Base-by-base conservation (phyloP, 2,329 filamentous ascomycete species). In the Alternaria sp. region DNA sequence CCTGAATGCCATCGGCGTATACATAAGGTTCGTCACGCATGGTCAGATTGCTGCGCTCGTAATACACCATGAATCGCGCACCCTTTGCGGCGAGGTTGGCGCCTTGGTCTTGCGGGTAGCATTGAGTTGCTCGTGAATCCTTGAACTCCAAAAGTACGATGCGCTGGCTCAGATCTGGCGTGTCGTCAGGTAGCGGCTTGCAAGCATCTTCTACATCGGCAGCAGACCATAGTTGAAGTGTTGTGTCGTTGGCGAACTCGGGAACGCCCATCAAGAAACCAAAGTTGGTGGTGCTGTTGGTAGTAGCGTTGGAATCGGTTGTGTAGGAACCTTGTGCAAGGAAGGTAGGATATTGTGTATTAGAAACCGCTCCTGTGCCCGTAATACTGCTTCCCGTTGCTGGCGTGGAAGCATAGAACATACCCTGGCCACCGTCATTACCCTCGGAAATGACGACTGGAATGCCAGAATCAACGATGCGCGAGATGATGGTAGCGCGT, bases 111-210 rank as follows among this genome's bases (percentile, higher is more conserved):
- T 40, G 57, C n/a, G 64, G 40, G 45, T 68, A 68, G 28, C 65
- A 68, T 36, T 52, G 32, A 3, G 65, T 64, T 56, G 59, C 54
- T n/a, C 57, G 44, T 18, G 64, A 25, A 27, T 66, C 64, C 16
- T 53, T 46, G 25, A 52, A 68, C 32, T 66, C 50, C 49, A 68
- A 28, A 22, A 68, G 54, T 4, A 89, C 87, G 38, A 91, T 84
- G 51, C 85, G 80, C 25, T 80, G 79, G 45, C 84, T 84, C 16
- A 91, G 80, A 65, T 89, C 84, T 1, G 87, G 86, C 0, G 85
- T 87, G 60, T 81, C 79, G 14, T 77, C 81, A 2, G 86, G 85
- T 40, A 84, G 82, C 8, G 84, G 74, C 2, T 80, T 71, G 69
- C 89, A 90, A 11, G 79, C 86, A 62, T 86, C 83, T 40, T 83